phyloP scores from a whole-genome alignment of 805 yeast species.

The Teunomyces pallodes region DNA sequence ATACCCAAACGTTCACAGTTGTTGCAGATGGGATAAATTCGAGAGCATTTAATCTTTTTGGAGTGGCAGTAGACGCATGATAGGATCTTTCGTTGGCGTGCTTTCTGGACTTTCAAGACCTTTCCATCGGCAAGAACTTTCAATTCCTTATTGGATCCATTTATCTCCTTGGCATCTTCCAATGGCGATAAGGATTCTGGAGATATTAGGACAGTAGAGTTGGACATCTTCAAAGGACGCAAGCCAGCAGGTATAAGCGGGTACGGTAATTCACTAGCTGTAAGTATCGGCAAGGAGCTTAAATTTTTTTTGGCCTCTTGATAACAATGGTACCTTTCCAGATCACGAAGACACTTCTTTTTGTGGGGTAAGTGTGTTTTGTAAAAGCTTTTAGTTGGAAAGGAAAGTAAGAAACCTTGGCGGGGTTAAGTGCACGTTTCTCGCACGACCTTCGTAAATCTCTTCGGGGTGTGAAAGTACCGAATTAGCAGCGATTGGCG shows the following conservation, averaged over 20 bases:
- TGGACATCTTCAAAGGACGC: not conserved
- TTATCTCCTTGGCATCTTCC: not conserved
- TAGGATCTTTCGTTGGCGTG: constrained; percentile 57
- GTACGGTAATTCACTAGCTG: too few species aligned
- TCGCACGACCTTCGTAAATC: not conserved
- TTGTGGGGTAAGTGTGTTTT: not conserved
- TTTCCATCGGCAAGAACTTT: constrained; percentile 47
- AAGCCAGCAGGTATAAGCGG: too few species aligned
- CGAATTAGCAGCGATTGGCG: too few species aligned
- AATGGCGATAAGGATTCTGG: not conserved
- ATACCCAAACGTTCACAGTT: constrained; percentile 48
- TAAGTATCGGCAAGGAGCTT: too few species aligned
- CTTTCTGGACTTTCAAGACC: constrained; percentile 57
- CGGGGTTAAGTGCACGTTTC: not conserved
- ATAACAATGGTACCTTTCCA: not conserved
- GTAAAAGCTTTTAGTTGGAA: not conserved
- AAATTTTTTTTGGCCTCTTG: too few species aligned
- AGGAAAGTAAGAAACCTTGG: not conserved
- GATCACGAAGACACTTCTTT: not conserved
- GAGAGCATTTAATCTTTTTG: constrained; percentile 62
- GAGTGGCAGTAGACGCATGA: constrained; percentile 59
- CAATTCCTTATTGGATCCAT: constrained; percentile 8
- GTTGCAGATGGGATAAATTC: constrained; percentile 54
- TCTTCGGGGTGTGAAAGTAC: not conserved
- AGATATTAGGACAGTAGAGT: not conserved